Conservation (phyloP, 345 rosid species). For the Brassica carinata region DNA sequence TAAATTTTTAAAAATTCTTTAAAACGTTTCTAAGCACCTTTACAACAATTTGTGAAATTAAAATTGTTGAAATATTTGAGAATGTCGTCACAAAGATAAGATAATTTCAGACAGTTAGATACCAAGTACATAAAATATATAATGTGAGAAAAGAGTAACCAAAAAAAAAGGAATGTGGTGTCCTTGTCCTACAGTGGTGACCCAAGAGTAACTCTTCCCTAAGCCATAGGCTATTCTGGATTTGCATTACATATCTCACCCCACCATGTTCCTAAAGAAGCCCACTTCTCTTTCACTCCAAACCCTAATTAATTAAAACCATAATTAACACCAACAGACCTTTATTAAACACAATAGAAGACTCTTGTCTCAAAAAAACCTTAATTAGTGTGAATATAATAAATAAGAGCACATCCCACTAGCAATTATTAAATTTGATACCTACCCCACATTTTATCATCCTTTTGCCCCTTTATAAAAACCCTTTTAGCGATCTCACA, state of each 20-base stretch:
- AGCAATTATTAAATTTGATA: slow-evolving; percentile 15
- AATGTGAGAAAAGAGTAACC: slow-evolving; percentile 4
- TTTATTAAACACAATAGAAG: slow-evolving; percentile 21
- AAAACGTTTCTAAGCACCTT: background rate
- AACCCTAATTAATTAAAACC: slow-evolving; percentile 29
- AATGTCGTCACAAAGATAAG: background rate
- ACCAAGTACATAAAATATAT: background rate
- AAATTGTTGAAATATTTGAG: background rate
- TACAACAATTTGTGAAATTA: background rate
- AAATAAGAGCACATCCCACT: slow-evolving; percentile 24
- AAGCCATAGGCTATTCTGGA: slow-evolving; percentile 39
- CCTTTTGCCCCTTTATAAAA: slow-evolving; percentile 34
- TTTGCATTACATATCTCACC: slow-evolving; percentile 38
- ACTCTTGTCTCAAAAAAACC: slow-evolving; percentile 19
- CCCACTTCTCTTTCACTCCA: slow-evolving; percentile 47
- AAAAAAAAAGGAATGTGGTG: slow-evolving; percentile 20
- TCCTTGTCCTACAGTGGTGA: slow-evolving; percentile 38
- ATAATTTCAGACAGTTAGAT: background rate
- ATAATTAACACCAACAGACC: slow-evolving; percentile 6
- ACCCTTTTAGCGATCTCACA: slow-evolving; percentile 33
- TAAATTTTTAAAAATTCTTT: background rate
- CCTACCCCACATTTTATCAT: slow-evolving; percentile 33
- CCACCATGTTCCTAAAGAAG: slow-evolving; percentile 36
- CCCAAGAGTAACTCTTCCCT: slow-evolving; percentile 40
- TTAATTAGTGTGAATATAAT: slow-evolving; percentile 22